Evolutionary conservation across 805 yeast genomes (phyloP), one percentile per base, ranked within the genome.

Genomic region (Hagleromyces aurorensis): DNA sequence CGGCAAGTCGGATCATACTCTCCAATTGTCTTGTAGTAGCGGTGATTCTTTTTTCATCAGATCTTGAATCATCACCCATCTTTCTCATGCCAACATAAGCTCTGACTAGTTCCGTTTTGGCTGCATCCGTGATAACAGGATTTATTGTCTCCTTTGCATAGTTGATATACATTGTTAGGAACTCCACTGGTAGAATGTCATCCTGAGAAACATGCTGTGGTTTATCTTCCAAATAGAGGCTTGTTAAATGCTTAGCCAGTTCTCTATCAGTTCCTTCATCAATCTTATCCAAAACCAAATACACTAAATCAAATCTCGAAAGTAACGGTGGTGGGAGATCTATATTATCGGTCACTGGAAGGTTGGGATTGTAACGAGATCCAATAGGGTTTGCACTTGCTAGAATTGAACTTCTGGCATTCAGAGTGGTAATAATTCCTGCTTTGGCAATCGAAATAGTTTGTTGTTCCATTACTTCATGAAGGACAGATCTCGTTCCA

Each of bases 401-500:
- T 34, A 91, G 64, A 40, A 91, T 80, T 1, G 97, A 89, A 0
- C 96, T 89, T 59, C 98, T 72, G 1, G 98, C 98, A 55, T 91
- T 91, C 38, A 91, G 65, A 0, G 97, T 91, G 5, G 98, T 91
- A 48, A 91, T 91, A 50, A 91, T 91, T 37, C 98, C 98, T 1
- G 98, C 98, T 51, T 91, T 91, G 18, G 98, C 98, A 50, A 91
- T 85, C 7, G 96, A 86, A 24, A 91, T 91, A 1, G 98, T 91
- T 58, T 91, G 98, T 56, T 91, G 98, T 63, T 91, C 98, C 98
- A 91, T 91, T 7, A 91, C 98, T 67, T 91, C 98, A 55, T 91
- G 98, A 31, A 91, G 64, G 7, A 91, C 97, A 6, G 96, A 85
- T 49, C 97, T 67, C 0, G 97, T 89, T 2, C 93, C 63, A 44